phyloP scores from a whole-genome alignment of 495 filamentous ascomycete species.

The Hypoxylon trugodes region DNA sequence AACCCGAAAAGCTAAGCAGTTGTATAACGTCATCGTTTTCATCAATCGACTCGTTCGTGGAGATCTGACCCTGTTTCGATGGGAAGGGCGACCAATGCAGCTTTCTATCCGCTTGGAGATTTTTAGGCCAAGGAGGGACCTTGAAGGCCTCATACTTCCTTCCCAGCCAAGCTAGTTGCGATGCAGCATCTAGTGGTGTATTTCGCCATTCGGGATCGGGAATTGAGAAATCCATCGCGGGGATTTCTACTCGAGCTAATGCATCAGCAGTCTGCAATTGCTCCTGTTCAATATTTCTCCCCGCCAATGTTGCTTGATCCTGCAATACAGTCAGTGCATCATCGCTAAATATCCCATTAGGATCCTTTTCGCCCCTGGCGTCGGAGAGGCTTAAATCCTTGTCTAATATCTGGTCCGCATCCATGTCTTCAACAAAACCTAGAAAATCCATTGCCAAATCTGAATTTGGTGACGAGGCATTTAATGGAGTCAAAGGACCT shows the following conservation, averaged over 20 bases:
- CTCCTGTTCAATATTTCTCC: slow-evolving; percentile 65
- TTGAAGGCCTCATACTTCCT: slow-evolving; percentile 36
- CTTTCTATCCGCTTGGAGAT: slow-evolving; percentile 51
- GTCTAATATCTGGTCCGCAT: slow-evolving; percentile 29
- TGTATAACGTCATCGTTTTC: slow-evolving; percentile 35
- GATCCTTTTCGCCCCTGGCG: neutral
- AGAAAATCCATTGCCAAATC: slow-evolving; percentile 14
- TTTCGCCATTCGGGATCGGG: slow-evolving; percentile 64
- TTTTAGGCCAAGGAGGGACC: slow-evolving; percentile 52
- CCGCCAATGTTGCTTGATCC: slow-evolving; percentile 54
- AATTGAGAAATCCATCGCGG: slow-evolving; percentile 67
- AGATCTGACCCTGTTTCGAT: slow-evolving; percentile 44
- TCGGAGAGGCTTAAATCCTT: neutral
- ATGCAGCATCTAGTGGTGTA: slow-evolving; percentile 26
- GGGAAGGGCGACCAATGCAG: slow-evolving; percentile 59
- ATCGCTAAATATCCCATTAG: slow-evolving; percentile 43
- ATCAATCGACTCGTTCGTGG: slow-evolving; percentile 44
- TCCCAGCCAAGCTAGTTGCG: slow-evolving; percentile 46
- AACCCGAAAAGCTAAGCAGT: slow-evolving; percentile 35
- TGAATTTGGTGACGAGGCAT: slow-evolving; percentile 26
- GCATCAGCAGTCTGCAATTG: slow-evolving; percentile 66
- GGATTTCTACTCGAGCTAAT: slow-evolving; percentile 63
- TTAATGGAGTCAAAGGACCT: slow-evolving; percentile 36
- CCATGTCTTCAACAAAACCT: slow-evolving; percentile 12
- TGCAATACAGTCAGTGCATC: slow-evolving; percentile 55